Evolutionary conservation across 2,329 filamentous ascomycete genomes (phyloP), one percentile per base, ranked within the genome.

Genomic region (Pyrenochaeta sp.): DNA sequence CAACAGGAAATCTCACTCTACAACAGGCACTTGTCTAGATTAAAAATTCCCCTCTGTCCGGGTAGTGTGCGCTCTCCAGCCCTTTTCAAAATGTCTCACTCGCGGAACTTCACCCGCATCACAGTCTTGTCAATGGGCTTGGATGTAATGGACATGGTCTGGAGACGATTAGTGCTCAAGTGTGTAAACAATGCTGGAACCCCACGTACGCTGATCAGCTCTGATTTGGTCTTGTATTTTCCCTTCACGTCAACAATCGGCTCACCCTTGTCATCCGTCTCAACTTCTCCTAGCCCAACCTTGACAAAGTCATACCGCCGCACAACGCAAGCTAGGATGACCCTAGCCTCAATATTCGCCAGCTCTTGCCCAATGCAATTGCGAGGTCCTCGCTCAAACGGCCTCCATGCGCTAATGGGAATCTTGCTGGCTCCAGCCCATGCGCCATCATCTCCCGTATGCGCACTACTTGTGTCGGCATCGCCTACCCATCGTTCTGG

Each of bases 301-400:
- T 75, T 76, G 14, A 66, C 56, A 41, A 75, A 74, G 21, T 73
- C 67, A 47, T 70, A 75, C 27, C 67, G 60, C 27, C 71, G 59
- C 33, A 72, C 58, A 3, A 69, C 61, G 49, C 67, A 71, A 12
- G 79, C 83, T 18, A 86, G 68, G 20, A 85, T 77, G 51, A 83
- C 75, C 57, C 79, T 80, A 2, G 80, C 70, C 68, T 87, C 84
- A 3, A 83, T 67, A 61, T 81, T 79, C 1, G 80, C 83, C 36
- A 86, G 74, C 64, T 85, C 83, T 67, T 86, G 83, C 0, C 83
- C 84, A 33, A 86, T 83, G 61, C 85, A 88, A 51, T 82, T 83
- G 14, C 84, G 69, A 2, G 80, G 77, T 0, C 85, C 85, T 42
- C 80, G 75, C 61, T 83, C 82, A 65, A 87, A 87, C 0, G 82